A percentile compares a stretch with the other conserved stretches of the same genome.
These are phyloP conservation scores for Tagetes erecta DNA, from an alignment of 129 eudicot genomes.

Conservation along the genomic window DNA sequence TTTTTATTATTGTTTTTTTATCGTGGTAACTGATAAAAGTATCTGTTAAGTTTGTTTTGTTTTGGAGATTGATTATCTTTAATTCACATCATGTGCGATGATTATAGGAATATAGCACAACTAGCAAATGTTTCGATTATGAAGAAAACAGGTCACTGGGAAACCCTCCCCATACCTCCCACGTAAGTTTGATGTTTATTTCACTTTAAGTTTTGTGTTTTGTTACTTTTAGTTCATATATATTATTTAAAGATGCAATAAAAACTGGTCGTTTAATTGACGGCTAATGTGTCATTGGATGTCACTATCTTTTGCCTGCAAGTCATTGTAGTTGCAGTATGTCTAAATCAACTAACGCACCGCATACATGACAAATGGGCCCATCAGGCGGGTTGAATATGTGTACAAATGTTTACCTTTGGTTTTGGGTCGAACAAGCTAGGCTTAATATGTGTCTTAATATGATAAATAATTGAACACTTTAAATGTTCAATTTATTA, in stretches of 20 bases:
- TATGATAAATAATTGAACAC: too few species aligned
- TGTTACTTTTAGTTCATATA: conserved; percentile 10
- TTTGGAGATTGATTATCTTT: conserved; percentile 5
- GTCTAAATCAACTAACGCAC: conserved; percentile 4
- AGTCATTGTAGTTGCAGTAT: background rate
- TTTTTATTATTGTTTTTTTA: background rate
- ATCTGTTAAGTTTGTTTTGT: background rate
- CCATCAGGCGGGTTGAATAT: background rate
- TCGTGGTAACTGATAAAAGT: background rate
- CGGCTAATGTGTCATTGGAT: background rate
- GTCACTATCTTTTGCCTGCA: conserved; percentile 3
- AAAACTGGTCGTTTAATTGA: background rate
- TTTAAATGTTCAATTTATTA: background rate
- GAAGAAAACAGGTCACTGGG: conserved; percentile 69
- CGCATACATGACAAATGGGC: background rate
- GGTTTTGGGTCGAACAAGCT: background rate
- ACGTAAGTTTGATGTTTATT: conserved; percentile 36
- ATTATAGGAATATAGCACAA: conserved; percentile 62
- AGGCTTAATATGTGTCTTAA: too few species aligned
- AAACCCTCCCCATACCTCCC: conserved; percentile 54
- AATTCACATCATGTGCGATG: conserved; percentile 16
- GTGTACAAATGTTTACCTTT: background rate
- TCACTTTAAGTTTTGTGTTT: background rate
- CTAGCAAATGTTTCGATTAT: conserved; percentile 65
- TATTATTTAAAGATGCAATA: background rate